Evolutionary conservation across 2,329 filamentous ascomycete genomes (phyloP), one percentile per base, ranked within the genome.

Genomic region (Aspergillus sp.): DNA sequence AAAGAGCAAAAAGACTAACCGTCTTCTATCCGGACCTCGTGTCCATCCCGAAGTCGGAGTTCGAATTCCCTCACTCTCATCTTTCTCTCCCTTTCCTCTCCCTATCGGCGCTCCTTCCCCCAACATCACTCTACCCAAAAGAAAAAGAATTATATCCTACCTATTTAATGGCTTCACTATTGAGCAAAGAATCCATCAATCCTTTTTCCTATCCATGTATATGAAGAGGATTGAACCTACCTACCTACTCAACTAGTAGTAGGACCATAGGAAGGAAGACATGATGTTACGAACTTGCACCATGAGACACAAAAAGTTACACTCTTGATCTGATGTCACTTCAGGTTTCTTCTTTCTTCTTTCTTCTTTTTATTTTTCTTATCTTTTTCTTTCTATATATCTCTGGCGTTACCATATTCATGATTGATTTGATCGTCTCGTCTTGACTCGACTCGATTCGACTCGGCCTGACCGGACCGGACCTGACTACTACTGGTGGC

Each of bases 261-360:
- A 48, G 27, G 7, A 19, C 14, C 4, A 37, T 31, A 17, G 14
- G 15, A 5, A 11, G 43, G 43, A n/a, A 31, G 33, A 43, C 33
- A 55, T 48, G 52, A 55, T 55, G 52, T 55, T 55, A 55, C 52
- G 52, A 55, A 31, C 45, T 48, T 55, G 44, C 52, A 47, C 31
- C 31, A 37, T 39, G 51, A 54, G 41, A 46, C 19, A n/a, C 47
- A 48, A 55, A 53, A 55, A 55, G 52, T 55, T 48, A n/a, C 40
- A 21, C 17, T 40, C 14, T 19, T 47, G 9, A 27, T 27, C 31
- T 48, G 46, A 35, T 48, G 17, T 27, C 31, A 35, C 19, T 14
- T n/a, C 31, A 48, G 27, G 46, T 48, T 48, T 15, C 23, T 46
- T 27, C 27, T 6, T 6, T 46, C 23, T 27, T 46, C 4, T 46